These are phyloP conservation scores for Verticillium albo-atrum DNA, from an alignment of 2,329 filamentous ascomycete genomes.

Conservation along the genomic window DNA sequence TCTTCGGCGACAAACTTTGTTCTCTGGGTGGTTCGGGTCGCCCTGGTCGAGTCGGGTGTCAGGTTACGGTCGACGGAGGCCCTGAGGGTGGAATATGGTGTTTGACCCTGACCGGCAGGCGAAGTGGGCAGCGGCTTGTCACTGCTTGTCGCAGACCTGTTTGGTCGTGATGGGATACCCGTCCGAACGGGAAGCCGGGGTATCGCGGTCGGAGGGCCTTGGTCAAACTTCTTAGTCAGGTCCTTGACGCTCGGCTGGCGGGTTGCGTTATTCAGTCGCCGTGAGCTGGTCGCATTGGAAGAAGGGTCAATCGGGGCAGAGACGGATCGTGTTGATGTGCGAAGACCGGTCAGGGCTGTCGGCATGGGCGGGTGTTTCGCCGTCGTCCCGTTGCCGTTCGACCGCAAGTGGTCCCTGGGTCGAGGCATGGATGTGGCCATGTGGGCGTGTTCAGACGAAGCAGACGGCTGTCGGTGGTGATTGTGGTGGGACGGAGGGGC, in stretches of 20 bases:
- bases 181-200: slow-evolving; percentile 29
- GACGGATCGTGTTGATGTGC: slow-evolving; percentile 44
- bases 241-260: slow-evolving; percentile 71
- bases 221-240: slow-evolving; percentile 74
- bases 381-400: slow-evolving; percentile 45
- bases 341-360: slow-evolving; percentile 33
- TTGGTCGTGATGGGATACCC: slow-evolving; percentile 30
- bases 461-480: slow-evolving; percentile 6
- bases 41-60: slow-evolving; percentile 15
- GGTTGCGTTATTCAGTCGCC: slow-evolving; percentile 22
- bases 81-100: slow-evolving; percentile 37
- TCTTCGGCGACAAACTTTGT: slow-evolving; percentile 45
- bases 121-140: slow-evolving; percentile 10
- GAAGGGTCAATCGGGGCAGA: slow-evolving; percentile 48
- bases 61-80: slow-evolving; percentile 26
- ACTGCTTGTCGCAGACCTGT: slow-evolving; percentile 25
- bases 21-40: slow-evolving; percentile 29
- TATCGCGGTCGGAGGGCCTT: slow-evolving; percentile 37
- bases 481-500: slow-evolving; percentile 10
- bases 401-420: slow-evolving; percentile 36
- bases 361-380: slow-evolving; percentile 41
- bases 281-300: slow-evolving; percentile 24
- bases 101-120: slow-evolving; percentile 24
- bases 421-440: slow-evolving; percentile 32
- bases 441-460: slow-evolving; percentile 21